phyloP scores from a whole-genome alignment of 306 rosid genomes.

The Glycine soja region DNA sequence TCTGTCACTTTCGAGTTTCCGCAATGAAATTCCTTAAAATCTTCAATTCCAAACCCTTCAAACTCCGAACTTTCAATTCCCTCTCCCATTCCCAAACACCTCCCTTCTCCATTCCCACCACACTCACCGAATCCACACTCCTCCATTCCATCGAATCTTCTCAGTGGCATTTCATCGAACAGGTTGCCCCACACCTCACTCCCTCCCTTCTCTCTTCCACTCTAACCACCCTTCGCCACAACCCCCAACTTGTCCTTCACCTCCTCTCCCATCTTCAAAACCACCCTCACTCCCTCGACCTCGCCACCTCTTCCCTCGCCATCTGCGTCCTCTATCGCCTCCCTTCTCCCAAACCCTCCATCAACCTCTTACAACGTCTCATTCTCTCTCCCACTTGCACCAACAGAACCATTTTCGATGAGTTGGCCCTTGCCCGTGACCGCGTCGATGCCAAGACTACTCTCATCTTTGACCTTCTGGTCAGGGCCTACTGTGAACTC shows the following conservation, averaged over 20 bases:
- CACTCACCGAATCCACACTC: conserved; percentile 53
- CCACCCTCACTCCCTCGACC: conserved; percentile 51
- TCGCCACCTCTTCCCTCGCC: conserved; percentile 61
- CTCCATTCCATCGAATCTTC: conserved; percentile 61
- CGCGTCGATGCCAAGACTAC: conserved; percentile 48
- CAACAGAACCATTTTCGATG: conserved; percentile 48
- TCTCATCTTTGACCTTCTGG: conserved; percentile 57
- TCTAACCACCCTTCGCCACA: conserved; percentile 56
- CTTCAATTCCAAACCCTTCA: conserved; percentile 37
- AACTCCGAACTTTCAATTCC: neutral
- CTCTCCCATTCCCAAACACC: conserved; percentile 18
- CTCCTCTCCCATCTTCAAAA: conserved; percentile 55
- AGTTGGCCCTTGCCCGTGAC: conserved; percentile 48
- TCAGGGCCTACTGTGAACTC: conserved; percentile 67
- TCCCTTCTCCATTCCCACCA: conserved; percentile 22
- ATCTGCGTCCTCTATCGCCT: conserved; percentile 61
- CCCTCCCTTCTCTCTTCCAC: conserved; percentile 62
- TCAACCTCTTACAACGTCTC: conserved; percentile 54
- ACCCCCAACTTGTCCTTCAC: conserved; percentile 57
- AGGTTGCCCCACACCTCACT: conserved; percentile 52
- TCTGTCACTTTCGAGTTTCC: neutral
- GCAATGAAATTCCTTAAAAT: conserved; percentile 46
- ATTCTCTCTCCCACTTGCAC: conserved; percentile 46
- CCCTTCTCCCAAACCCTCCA: conserved; percentile 64
- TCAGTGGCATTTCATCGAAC: conserved; percentile 91